Evolutionary conservation across 148 eudicot species (phyloP).

Genomic region (Beta vulgaris): DNA sequence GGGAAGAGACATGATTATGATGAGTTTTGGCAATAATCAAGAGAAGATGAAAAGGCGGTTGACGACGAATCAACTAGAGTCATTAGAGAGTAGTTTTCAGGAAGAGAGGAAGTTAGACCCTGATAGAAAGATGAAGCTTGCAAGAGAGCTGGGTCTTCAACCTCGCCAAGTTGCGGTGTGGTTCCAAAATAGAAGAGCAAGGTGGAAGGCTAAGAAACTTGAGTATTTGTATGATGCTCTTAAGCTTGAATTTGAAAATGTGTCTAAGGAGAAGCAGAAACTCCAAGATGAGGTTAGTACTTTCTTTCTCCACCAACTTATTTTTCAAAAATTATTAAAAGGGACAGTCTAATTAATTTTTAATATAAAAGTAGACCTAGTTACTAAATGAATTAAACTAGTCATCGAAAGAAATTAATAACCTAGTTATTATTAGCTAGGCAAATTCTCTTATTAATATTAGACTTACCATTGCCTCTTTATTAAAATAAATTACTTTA

Average conservation of each 20-base stretch:
- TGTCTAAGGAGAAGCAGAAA: slow-evolving; percentile 56
- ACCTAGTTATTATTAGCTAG: no score
- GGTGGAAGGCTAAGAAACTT: slow-evolving; percentile 84
- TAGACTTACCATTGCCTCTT: no score
- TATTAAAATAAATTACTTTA: no score
- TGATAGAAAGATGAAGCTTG: slow-evolving; percentile 72
- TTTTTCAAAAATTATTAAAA: no score
- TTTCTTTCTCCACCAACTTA: neutral
- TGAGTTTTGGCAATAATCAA: neutral
- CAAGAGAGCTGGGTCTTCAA: slow-evolving; percentile 55
- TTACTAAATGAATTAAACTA: no score
- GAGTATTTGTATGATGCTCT: slow-evolving; percentile 64
- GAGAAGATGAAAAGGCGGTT: slow-evolving; percentile 63
- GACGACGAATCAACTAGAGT: slow-evolving; percentile 57
- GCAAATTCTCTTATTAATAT: no score
- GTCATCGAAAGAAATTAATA: no score
- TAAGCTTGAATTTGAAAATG: slow-evolving; percentile 51
- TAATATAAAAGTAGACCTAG: no score
- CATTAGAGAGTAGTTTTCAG: slow-evolving; percentile 61
- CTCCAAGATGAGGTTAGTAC: slow-evolving; percentile 64
- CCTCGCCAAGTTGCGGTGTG: slow-evolving; percentile 77
- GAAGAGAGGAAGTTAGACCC: slow-evolving; percentile 79
- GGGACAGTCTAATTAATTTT: no score
- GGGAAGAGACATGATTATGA: neutral
- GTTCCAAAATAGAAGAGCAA: slow-evolving; percentile 79